phyloP scores from a whole-genome alignment of 2,329 filamentous ascomycete genomes.

The Elsinoe australis region DNA sequence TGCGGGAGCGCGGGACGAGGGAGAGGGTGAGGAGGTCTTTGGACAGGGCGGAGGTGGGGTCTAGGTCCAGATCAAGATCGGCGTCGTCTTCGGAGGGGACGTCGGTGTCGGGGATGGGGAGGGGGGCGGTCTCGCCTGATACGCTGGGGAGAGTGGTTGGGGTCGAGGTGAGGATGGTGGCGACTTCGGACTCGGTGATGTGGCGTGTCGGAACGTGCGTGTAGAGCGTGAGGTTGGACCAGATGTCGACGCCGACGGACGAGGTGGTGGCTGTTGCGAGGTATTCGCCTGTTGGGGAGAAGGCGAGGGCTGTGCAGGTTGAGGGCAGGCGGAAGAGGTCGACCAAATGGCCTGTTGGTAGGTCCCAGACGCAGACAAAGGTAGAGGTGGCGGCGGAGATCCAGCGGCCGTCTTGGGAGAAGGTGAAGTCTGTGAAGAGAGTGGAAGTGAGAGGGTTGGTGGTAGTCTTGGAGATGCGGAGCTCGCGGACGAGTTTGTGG shows the following conservation, averaged over 20 bases:
- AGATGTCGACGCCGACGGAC: constrained; percentile 81
- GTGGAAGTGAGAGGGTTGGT: constrained; percentile 22
- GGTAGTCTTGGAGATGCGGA: constrained; percentile 60
- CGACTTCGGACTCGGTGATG: constrained; percentile 69
- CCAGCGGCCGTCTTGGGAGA: constrained; percentile 91
- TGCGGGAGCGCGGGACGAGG: constrained; percentile 79
- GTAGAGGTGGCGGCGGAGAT: constrained; percentile 81
- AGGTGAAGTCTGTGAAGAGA: constrained; percentile 42
- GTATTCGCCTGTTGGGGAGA: constrained; percentile 86
- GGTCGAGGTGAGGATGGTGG: constrained; percentile 46
- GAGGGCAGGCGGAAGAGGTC: constrained; percentile 77
- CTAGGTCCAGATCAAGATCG: constrained; percentile 45
- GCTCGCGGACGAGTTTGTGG: constrained; percentile 81
- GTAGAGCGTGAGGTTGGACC: constrained; percentile 91
- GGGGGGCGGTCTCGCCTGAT: constrained; percentile 77
- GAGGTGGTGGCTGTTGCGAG: constrained; percentile 82
- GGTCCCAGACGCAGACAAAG: constrained; percentile 79
- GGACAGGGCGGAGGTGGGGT: constrained; percentile 51
- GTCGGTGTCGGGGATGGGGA: constrained; percentile 57
- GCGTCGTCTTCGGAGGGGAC: constrained; percentile 40
- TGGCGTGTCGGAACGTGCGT: constrained; percentile 79
- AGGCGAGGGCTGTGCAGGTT: constrained; percentile 74
- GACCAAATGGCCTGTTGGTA: constrained; percentile 90
- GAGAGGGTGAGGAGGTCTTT: constrained; percentile 79
- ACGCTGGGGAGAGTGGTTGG: constrained; percentile 51